A percentile compares a stretch with the other conserved stretches of the same genome.
Evolutionary conservation across 176 grass and related monocot genomes (phyloP).

Genomic region (Zoysia pacifica): DNA sequence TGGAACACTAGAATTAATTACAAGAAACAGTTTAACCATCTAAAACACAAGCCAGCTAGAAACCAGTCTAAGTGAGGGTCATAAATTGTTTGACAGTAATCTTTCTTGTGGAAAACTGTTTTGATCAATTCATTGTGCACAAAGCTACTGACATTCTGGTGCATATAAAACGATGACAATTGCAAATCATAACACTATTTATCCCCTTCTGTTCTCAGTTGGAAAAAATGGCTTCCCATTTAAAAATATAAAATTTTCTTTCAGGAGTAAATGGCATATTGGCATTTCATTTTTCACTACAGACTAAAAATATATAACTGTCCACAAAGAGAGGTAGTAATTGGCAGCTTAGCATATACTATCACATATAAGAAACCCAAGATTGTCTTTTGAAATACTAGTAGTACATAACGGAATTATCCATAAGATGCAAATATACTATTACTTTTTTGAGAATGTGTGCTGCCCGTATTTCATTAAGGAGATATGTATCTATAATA

Average conservation of each 20-base stretch:
- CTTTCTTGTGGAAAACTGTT: background rate
- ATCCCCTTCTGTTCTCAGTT: background rate
- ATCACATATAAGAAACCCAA: background rate
- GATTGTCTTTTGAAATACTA: background rate
- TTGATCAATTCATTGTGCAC: background rate
- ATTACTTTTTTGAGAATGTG: background rate
- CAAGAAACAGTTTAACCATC: background rate
- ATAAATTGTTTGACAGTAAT: background rate
- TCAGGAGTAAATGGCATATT: no score
- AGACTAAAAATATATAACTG: background rate
- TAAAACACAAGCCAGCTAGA: no score
- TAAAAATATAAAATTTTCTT: no score
- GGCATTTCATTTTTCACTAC: no score
- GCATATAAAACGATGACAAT: background rate
- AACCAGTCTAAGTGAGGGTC: background rate
- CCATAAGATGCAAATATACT: background rate
- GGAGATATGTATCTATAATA: background rate
- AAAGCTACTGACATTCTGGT: background rate
- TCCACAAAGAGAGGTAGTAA: background rate
- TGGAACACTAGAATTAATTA: background rate
- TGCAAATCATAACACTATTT: background rate
- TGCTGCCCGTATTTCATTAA: no score
- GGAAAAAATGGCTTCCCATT: no score
- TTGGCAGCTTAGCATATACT: background rate
- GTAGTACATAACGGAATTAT: background rate